phyloP scores from a whole-genome alignment of 805 yeast genomes.

The Metschnikowia corniflorae region DNA sequence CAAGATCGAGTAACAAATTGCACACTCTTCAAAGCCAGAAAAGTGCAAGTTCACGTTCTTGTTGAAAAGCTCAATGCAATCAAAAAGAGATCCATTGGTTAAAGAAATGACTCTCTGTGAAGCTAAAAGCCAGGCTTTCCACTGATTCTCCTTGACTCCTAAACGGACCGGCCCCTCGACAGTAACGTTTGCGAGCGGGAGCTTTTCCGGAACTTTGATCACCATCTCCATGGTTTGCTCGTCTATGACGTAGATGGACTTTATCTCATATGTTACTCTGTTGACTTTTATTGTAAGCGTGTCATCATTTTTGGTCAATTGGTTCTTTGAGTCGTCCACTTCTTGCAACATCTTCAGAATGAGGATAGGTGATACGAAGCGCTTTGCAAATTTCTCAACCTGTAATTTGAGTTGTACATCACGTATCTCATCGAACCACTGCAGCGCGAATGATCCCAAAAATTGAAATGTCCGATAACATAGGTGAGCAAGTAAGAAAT shows the following conservation, averaged over 20 bases:
- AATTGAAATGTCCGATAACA: slow-evolving; percentile 47
- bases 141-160: slow-evolving; percentile 87
- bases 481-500: slow-evolving; percentile 45
- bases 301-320: slow-evolving; percentile 32
- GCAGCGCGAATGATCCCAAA: slow-evolving; percentile 55
- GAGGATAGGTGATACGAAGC: slow-evolving; percentile 60
- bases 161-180: slow-evolving; percentile 76
- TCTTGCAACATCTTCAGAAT: slow-evolving; percentile 54
- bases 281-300: slow-evolving; percentile 61
- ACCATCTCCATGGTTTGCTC: slow-evolving; percentile 83
- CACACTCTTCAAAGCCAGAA: slow-evolving; percentile 94
- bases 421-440: slow-evolving; percentile 70
- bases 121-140: slow-evolving; percentile 94
- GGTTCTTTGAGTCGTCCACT: slow-evolving; percentile 42
- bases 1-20: slow-evolving; percentile 89
- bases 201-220: slow-evolving; percentile 66
- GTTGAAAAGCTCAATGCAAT: slow-evolving; percentile 63
- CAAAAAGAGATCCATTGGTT: slow-evolving; percentile 68
- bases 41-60: slow-evolving; percentile 80
- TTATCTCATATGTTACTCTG: slow-evolving; percentile 60
- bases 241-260: slow-evolving; percentile 71
- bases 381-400: slow-evolving; percentile 60
- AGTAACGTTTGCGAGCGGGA: slow-evolving; percentile 71
- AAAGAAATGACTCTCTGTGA: slow-evolving; percentile 78
- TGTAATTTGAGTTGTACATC: slow-evolving; percentile 59